phyloP scores from a whole-genome alignment of 257 asterid genomes.

The Fraxinus americana region DNA sequence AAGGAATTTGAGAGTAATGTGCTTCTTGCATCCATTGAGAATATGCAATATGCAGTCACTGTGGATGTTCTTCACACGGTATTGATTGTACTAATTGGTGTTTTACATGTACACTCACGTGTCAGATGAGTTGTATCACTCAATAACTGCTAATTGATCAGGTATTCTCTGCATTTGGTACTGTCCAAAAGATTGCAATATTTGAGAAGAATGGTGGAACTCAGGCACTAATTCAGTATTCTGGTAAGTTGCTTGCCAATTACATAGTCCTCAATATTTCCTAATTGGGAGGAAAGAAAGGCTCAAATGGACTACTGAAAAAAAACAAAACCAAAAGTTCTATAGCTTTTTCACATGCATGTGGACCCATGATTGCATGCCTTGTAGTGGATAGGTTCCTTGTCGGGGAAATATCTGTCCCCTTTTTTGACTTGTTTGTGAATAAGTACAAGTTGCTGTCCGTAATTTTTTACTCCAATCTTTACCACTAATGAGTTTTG shows the following conservation, averaged over 20 bases:
- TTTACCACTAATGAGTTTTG: too few species aligned
- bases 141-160: conserved; percentile 20
- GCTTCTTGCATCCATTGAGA: conserved; percentile 94
- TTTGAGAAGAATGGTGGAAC: conserved; percentile 89
- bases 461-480: too few species aligned
- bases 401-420: not conserved
- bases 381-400: not conserved
- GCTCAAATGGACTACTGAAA: not conserved
- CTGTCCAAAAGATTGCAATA: conserved; percentile 87
- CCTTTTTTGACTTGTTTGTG: not conserved
- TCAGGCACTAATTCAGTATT: conserved; percentile 88
- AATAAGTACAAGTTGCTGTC: not conserved
- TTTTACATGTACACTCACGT: too few species aligned
- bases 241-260: conserved; percentile 53
- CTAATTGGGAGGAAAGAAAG: conserved; percentile 1
- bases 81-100: conserved; percentile 11
- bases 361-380: not conserved
- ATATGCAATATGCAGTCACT: conserved; percentile 97
- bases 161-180: conserved; percentile 85
- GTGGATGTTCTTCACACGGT: conserved; percentile 88
- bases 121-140: conserved; percentile 6
- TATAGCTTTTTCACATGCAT: not conserved
- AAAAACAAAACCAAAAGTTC: not conserved
- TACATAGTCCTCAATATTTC: conserved; percentile 10
- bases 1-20: conserved; percentile 96